Evolutionary conservation across 371 early-diverging fungal species (phyloP).

Genomic region (Mucor sp.): DNA sequence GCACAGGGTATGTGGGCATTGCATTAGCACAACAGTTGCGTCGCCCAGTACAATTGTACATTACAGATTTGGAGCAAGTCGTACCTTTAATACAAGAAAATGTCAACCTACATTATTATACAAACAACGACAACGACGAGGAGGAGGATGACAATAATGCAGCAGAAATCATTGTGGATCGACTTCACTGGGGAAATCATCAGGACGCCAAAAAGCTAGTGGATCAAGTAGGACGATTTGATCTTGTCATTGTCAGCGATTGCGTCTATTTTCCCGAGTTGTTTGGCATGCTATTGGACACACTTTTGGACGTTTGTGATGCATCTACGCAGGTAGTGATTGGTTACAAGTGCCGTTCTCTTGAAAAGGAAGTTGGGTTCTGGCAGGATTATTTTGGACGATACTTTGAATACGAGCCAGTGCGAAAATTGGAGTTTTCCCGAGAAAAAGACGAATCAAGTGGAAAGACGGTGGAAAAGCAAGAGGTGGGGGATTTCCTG

Average conservation of each 20-base stretch:
- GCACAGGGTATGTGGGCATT: slow-evolving; percentile 63
- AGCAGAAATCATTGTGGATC: slow-evolving; percentile 38
- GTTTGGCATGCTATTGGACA: slow-evolving; percentile 48
- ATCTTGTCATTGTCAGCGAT: slow-evolving; percentile 58
- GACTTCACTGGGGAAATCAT: slow-evolving; percentile 58
- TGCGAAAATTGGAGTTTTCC: slow-evolving; percentile 28
- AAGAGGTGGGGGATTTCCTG: slow-evolving; percentile 32
- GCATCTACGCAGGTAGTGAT: slow-evolving; percentile 48
- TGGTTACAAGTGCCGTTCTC: slow-evolving; percentile 62
- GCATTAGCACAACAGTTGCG: slow-evolving; percentile 49
- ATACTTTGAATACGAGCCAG: slow-evolving; percentile 58
- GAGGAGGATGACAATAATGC: too few species aligned
- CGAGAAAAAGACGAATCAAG: slow-evolving; percentile 4
- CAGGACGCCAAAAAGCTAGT: slow-evolving; percentile 34
- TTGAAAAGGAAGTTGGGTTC: slow-evolving; percentile 61
- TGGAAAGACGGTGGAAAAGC: neutral
- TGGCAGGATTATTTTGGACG: slow-evolving; percentile 67
- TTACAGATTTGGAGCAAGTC: slow-evolving; percentile 61
- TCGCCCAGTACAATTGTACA: slow-evolving; percentile 37
- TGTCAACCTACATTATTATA: slow-evolving; percentile 24
- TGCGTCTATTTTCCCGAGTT: slow-evolving; percentile 64
- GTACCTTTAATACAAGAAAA: slow-evolving; percentile 57
- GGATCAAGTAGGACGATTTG: slow-evolving; percentile 34
- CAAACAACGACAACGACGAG: neutral
- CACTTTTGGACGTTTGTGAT: slow-evolving; percentile 46